Percentiles rank a stretch among this genome's conserved stretches.
Conservation (phyloP, 2,329 filamentous ascomycete species). For the Teratosphaeria zuluensis region DNA sequence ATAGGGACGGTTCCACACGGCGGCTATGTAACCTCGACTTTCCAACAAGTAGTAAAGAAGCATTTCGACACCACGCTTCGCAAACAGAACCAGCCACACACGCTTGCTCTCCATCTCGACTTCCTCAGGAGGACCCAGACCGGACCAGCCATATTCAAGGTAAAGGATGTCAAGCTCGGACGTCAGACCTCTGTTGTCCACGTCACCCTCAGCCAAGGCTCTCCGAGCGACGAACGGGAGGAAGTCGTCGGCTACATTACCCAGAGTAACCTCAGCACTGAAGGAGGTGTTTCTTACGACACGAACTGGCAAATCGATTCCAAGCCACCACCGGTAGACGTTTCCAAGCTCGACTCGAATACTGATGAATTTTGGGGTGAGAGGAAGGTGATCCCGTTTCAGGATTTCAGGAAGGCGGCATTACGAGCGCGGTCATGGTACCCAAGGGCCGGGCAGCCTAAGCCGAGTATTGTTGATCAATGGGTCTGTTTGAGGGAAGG, state of each 20-base stretch:
- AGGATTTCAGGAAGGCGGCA: conserved; percentile 40
- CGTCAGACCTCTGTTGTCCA: conserved; percentile 55
- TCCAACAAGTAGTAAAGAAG: conserved; percentile 49
- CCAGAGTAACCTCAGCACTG: conserved; percentile 50
- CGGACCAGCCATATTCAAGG: conserved; percentile 47
- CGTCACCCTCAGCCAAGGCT: conserved; percentile 45
- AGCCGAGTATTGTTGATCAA: conserved; percentile 45
- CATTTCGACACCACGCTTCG: conserved; percentile 52
- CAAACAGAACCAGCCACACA: conserved; percentile 51
- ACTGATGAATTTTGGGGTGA: conserved; percentile 40
- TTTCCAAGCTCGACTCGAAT: conserved; percentile 33
- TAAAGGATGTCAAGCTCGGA: conserved; percentile 56
- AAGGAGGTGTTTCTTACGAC: conserved; percentile 47
- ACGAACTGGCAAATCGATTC: conserved; percentile 47
- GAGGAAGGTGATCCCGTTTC: conserved; percentile 34
- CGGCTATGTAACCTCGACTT: conserved; percentile 55
- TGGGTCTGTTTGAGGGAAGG: conserved; percentile 56
- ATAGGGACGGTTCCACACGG: conserved; percentile 64
- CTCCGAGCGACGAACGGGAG: conserved; percentile 31
- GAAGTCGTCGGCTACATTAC: conserved; percentile 57
- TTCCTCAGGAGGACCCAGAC: conserved; percentile 55
- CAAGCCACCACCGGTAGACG: conserved; percentile 31
- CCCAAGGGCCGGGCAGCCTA: conserved; percentile 37
- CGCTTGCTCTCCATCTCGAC: conserved; percentile 54
- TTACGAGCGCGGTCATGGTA: conserved; percentile 44